Evolutionary conservation across 1,284 basidiomycete genomes (phyloP).

Genomic region (Cutaneotrichosporon sp.): DNA sequence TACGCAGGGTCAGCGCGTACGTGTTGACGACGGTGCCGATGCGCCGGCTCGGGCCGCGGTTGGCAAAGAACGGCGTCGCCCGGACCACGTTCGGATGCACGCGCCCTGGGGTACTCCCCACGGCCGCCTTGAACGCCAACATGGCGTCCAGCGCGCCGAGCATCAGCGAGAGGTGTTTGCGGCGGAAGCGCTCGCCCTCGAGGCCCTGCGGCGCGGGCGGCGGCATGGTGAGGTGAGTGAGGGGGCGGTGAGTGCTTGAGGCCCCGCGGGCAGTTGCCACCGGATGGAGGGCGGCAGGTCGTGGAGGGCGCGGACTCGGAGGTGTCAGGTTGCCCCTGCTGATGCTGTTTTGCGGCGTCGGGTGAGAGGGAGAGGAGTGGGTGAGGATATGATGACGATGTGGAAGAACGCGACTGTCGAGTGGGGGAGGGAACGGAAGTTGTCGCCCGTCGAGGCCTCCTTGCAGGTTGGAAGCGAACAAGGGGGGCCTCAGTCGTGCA

Average conservation of each 20-base stretch:
- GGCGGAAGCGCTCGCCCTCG: background rate
- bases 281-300: too few species aligned
- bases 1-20: background rate
- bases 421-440: too few species aligned
- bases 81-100: constrained; percentile 5
- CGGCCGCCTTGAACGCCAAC: background rate
- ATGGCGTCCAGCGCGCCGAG: background rate
- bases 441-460: too few species aligned
- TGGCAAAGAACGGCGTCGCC: constrained; percentile 1
- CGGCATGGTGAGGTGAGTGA: background rate
- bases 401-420: too few species aligned
- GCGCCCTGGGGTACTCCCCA: constrained; percentile 5
- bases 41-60: background rate
- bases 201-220: background rate
- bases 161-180: background rate
- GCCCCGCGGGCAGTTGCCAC: background rate
- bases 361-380: too few species aligned
- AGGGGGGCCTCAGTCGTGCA: too few species aligned
- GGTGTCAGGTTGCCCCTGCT: too few species aligned
- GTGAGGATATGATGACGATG: too few species aligned
- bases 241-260: background rate
- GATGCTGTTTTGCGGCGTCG: too few species aligned
- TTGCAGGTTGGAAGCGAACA: too few species aligned
- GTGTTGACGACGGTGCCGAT: constrained; percentile 5
- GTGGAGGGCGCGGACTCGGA: too few species aligned